phyloP scores from a whole-genome alignment of 2,329 filamentous ascomycete species.

The Fusarium heterosporum region DNA sequence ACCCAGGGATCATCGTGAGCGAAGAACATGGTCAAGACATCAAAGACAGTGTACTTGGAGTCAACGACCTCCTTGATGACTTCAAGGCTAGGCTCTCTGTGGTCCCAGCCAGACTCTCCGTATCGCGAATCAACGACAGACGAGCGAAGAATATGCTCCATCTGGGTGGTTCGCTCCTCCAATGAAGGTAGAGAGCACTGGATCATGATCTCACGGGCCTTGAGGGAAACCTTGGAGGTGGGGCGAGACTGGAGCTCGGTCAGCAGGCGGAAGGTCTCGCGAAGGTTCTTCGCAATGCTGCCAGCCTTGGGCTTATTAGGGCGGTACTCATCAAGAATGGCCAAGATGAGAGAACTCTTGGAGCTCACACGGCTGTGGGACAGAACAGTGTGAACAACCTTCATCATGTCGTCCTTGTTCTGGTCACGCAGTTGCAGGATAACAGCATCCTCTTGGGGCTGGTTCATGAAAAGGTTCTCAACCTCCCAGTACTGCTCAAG shows the following conservation, averaged over 20 bases:
- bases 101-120: conserved; percentile 96
- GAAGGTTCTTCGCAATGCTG: conserved; percentile 89
- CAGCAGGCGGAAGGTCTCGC: conserved; percentile 82
- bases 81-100: conserved; percentile 89
- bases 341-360: conserved; percentile 93
- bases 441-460: conserved; percentile 92
- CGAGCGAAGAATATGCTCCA: conserved; percentile 98
- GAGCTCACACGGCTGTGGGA: conserved; percentile 92
- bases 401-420: conserved; percentile 90
- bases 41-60: conserved; percentile 98
- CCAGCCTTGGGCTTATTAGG: conserved; percentile 93
- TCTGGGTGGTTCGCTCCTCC: conserved; percentile 93
- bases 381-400: conserved; percentile 88
- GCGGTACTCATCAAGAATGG: conserved; percentile 92
- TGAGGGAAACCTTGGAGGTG: conserved; percentile 95
- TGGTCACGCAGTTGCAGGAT: conserved; percentile 94
- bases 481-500: conserved; percentile 84
- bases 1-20: conserved; percentile 95
- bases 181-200: conserved; percentile 96
- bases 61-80: conserved; percentile 98
- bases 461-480: conserved; percentile 88
- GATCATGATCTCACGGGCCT: conserved; percentile 96
- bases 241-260: conserved; percentile 82
- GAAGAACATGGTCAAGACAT: conserved; percentile 95
- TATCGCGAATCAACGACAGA: conserved; percentile 97